phyloP scores from a whole-genome alignment of 2,329 filamentous ascomycete genomes.

The Anisogramma anomala region DNA sequence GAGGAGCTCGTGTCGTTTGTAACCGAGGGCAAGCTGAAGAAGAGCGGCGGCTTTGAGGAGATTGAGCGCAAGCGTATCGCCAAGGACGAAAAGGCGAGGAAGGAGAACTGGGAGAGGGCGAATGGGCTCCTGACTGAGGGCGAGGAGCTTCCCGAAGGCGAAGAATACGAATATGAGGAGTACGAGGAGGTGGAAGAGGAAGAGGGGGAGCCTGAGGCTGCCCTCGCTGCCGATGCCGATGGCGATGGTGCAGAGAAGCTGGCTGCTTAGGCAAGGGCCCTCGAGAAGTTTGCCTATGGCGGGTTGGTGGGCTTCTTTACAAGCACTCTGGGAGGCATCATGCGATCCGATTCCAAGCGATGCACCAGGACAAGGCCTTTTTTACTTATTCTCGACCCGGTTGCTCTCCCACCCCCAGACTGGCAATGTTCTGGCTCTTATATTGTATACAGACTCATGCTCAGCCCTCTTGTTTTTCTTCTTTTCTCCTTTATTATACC shows the following conservation, averaged over 20 bases:
- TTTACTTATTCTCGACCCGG: background rate
- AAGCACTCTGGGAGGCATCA: background rate
- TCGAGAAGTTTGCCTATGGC: background rate
- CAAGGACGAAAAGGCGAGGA: slow-evolving; percentile 77
- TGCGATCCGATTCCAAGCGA: background rate
- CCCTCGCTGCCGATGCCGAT: slow-evolving; percentile 4
- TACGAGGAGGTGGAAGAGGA: slow-evolving; percentile 1
- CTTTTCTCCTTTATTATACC: background rate
- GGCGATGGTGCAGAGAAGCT: slow-evolving; percentile 3
- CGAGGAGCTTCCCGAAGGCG: slow-evolving; percentile 21
- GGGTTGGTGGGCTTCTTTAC: background rate
- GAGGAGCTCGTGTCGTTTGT: slow-evolving; percentile 80
- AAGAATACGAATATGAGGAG: slow-evolving; percentile 8
- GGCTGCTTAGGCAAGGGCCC: background rate
- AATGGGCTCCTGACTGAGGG: slow-evolving; percentile 42
- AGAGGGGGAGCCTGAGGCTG: background rate
- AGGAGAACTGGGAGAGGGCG: slow-evolving; percentile 62
- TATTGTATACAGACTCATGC: no score
- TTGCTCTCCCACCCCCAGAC: background rate
- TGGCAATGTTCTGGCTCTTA: no score
- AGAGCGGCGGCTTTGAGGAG: slow-evolving; percentile 90
- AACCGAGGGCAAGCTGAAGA: slow-evolving; percentile 83
- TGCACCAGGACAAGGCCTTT: no score
- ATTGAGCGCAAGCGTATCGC: slow-evolving; percentile 71
- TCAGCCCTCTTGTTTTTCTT: background rate